These are phyloP conservation scores for Mortierella sp. DNA, from an alignment of 371 early-diverging fungal species.

Conservation along the genomic window DNA sequence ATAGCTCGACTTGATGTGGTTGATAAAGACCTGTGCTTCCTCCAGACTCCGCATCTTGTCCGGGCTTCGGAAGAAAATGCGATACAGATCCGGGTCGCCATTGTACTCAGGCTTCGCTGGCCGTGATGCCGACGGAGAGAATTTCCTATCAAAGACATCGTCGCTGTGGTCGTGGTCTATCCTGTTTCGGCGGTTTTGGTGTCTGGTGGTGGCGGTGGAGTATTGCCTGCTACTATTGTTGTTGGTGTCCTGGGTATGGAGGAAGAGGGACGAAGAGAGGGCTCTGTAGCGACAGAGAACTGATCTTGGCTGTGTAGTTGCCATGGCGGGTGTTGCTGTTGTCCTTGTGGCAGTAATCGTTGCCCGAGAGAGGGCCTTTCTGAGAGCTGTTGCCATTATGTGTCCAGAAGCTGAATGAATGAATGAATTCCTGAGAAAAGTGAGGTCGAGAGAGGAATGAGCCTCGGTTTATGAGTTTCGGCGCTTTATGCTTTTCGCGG, in stretches of 20 bases:
- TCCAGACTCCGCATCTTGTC: constrained; percentile 54
- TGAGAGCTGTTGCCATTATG: neutral
- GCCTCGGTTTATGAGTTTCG: neutral
- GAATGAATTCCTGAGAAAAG: neutral
- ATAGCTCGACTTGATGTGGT: constrained; percentile 44
- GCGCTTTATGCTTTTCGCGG: neutral
- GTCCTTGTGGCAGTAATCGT: constrained; percentile 1
- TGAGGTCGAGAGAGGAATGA: neutral
- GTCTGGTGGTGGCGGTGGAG: constrained; percentile 2
- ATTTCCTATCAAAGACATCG: neutral
- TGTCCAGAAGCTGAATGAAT: neutral
- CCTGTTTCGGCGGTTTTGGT: neutral
- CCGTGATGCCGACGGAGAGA: neutral
- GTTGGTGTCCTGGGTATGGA: neutral
- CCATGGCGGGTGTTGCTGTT: neutral
- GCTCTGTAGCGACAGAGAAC: neutral
- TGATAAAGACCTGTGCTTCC: constrained; percentile 57
- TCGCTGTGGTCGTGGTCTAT: constrained; percentile 2
- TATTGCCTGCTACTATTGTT: neutral
- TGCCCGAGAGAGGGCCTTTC: neutral
- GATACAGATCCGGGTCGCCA: constrained; percentile 33
- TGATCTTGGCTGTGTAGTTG: neutral
- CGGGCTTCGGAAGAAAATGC: constrained; percentile 48
- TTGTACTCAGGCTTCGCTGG: neutral
- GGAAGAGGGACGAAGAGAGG: neutral